These are phyloP conservation scores for Hepatocystis sp. DNA, from an alignment of 169 alveolate species.

Conservation along the genomic window DNA sequence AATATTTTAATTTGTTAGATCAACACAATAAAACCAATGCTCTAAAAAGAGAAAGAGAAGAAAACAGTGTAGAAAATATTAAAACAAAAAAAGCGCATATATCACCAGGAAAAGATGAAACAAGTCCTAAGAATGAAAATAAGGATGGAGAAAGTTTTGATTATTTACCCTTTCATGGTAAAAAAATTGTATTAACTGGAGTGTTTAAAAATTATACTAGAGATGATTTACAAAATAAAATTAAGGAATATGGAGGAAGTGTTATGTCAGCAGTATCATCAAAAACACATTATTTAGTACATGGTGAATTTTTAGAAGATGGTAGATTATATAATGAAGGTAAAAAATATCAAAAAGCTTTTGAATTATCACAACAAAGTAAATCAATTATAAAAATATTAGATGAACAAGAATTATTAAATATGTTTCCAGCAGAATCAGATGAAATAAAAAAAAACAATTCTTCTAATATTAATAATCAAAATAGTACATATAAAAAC, in stretches of 20 bases:
- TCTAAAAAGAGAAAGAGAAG: slow-evolving; percentile 40
- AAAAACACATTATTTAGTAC: slow-evolving; percentile 91
- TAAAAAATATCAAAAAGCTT: slow-evolving; percentile 91
- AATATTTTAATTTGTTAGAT: slow-evolving; percentile 12
- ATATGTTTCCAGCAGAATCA: slow-evolving; percentile 75
- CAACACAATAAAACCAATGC: not conserved
- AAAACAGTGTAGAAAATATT: not conserved
- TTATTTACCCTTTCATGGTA: slow-evolving; percentile 74
- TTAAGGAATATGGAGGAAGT: slow-evolving; percentile 92
- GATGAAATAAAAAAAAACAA: slow-evolving; percentile 10
- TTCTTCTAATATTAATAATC: too few relatives aligned
- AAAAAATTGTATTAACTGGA: slow-evolving; percentile 93
- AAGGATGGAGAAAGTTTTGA: slow-evolving; percentile 12
- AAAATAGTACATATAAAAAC: too few relatives aligned
- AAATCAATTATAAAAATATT: slow-evolving; percentile 80
- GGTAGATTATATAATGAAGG: slow-evolving; percentile 94
- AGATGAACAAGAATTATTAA: slow-evolving; percentile 86
- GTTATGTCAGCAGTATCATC: slow-evolving; percentile 93
- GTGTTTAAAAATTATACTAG: slow-evolving; percentile 86
- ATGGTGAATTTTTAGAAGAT: slow-evolving; percentile 95
- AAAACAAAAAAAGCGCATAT: slow-evolving; percentile 8
- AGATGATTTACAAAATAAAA: slow-evolving; percentile 81
- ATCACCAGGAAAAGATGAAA: slow-evolving; percentile 19
- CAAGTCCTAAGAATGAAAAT: not conserved
- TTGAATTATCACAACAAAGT: slow-evolving; percentile 73